phyloP scores from a whole-genome alignment of 495 filamentous ascomycete genomes.

The Xylaria castorea region DNA sequence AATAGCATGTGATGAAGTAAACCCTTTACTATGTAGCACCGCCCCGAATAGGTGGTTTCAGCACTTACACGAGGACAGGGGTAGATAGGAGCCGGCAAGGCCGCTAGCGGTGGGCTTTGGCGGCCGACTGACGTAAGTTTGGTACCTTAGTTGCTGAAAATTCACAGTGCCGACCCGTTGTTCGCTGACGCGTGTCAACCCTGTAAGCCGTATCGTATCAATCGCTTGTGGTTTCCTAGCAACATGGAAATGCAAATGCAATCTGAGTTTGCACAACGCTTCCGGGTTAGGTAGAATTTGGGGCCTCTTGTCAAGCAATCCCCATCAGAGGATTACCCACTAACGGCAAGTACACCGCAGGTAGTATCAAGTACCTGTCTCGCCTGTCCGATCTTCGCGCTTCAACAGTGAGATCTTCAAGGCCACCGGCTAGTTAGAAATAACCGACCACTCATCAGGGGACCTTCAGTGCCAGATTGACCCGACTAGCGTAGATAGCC shows the following conservation, averaged over 20 bases:
- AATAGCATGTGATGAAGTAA: background rate
- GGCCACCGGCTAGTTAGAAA: background rate
- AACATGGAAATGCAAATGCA: slow-evolving; percentile 2
- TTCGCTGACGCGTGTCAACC: slow-evolving; percentile 22
- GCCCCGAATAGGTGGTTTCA: background rate
- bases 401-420: background rate
- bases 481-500: background rate
- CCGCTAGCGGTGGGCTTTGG: slow-evolving; percentile 1
- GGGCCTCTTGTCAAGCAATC: background rate
- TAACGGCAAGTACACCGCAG: background rate
- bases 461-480: background rate
- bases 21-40: background rate
- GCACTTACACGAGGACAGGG: background rate
- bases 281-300: background rate
- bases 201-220: background rate
- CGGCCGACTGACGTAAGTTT: slow-evolving; percentile 16
- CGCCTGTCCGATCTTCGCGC: background rate
- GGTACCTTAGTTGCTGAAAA: background rate
- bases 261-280: background rate
- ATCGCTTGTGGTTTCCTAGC: slow-evolving; percentile 2
- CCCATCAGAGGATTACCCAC: background rate
- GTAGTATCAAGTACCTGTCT: background rate
- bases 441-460: slow-evolving; percentile 1
- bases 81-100: background rate
- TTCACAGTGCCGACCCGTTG: background rate